Evolutionary conservation across 2,329 filamentous ascomycete genomes (phyloP), one percentile per base, ranked within the genome.

Genomic region (Aspergillus cejpii): DNA sequence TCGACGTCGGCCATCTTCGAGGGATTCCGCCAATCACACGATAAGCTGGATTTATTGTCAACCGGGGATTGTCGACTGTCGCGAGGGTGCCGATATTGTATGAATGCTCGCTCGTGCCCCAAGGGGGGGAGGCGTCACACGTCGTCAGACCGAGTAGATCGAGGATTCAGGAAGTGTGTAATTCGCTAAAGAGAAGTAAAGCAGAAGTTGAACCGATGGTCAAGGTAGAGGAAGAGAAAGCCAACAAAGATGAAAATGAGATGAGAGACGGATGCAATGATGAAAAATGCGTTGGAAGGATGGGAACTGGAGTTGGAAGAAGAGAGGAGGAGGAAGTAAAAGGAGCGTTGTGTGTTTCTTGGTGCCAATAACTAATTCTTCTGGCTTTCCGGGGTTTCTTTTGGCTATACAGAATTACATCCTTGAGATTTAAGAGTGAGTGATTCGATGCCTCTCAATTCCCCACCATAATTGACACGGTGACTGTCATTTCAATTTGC

Each of bases 1-100:
- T 68, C 59, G 50, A 63, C 52, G 17, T 67, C 64, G 37, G 62
- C 59, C 65, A 68, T 68, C 11, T 47, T 52, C 49, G 39, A 24
- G 14, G 29, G 31, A 20, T 10, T 15, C 17, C 14, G 31, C 17
- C 31, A 19, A 34, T 34, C 17, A 19, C 31, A 10, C 31, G 31
- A 20, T 28, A 17, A 34, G 31, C 8, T 11, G 17, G 15, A 15
- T 11, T 4, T 20, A 20, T 34, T 34, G 14, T 34, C 28, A 31
- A 31, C 17, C n/a, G n/a, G 17, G 28, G 17, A 31, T 34, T 34
- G 17, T 11, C 14, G 10, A 34, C 15, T 20, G n/a, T 34, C 8
- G 31, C 31, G 31, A 4, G 23, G 8, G 23, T 24, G 23, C 8
- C 23, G 23, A 24, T 4, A 8, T 24, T 24, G 23, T 24, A 24